Percentiles rank a stretch among this genome's conserved stretches.
phyloP scores from a whole-genome alignment of 1,284 basidiomycete species.

The Retiboletus flavoniger region DNA sequence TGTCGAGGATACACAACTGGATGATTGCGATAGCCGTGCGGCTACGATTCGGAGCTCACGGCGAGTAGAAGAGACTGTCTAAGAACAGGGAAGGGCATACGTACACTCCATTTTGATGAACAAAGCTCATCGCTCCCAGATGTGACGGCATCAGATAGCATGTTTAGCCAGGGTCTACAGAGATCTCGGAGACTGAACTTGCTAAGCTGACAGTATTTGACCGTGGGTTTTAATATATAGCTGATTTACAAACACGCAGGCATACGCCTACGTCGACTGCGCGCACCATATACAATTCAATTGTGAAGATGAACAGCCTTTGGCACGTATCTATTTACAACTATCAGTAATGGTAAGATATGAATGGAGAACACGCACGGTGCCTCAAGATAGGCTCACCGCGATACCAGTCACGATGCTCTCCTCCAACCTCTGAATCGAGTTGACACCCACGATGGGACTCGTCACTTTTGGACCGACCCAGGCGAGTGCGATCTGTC shows the following conservation, averaged over 20 bases:
- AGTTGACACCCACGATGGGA: conserved; percentile 39
- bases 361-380: conserved; percentile 21
- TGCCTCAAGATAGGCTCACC: conserved; percentile 30
- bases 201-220: conserved; percentile 46
- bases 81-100: too few species aligned
- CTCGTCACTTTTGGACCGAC: conserved; percentile 36
- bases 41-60: too few species aligned
- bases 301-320: conserved; percentile 22
- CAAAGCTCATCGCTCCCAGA: conserved; percentile 51
- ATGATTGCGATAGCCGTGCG: too few species aligned
- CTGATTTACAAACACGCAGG: neutral
- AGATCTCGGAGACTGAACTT: conserved; percentile 43
- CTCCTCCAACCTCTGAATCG: conserved; percentile 26
- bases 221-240: too few species aligned
- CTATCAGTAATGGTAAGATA: neutral
- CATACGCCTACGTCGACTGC: neutral
- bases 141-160: conserved; percentile 6
- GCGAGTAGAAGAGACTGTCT: too few species aligned
- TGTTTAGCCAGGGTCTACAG: neutral
- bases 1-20: too few species aligned
- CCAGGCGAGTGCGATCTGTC: conserved; percentile 45
- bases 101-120: conserved; percentile 24
- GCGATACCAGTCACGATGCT: conserved; percentile 20
- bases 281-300: neutral
- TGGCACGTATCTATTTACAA: conserved; percentile 19